Evolutionary conservation across 805 yeast species (phyloP), one percentile per base, ranked within the genome.

Genomic region (Metschnikowia continentalis): DNA sequence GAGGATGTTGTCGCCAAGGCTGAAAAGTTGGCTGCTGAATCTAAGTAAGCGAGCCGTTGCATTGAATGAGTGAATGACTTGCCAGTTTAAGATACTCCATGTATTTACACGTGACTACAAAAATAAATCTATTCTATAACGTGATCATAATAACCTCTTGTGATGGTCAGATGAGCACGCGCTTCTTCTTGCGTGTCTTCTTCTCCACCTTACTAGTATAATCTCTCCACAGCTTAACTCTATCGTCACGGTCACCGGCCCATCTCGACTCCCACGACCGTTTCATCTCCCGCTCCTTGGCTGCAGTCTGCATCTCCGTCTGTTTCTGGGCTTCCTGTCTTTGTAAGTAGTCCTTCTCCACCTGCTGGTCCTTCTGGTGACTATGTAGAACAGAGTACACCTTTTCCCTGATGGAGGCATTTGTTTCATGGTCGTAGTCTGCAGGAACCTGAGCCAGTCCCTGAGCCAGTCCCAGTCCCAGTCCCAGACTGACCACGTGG

Each of bases 1-100:
- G 97, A 91, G 76, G 99, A 94, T 78, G 99, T 85, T 67, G 77
- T 90, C 75, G 95, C 97, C 73, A 94, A 94, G 86, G 98, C 97
- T 72, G 98, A 94, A 81, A 91, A 92, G 83, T 78, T 94, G 75
- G 98, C 98, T 77, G 83, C 96, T 75, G 96, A 90, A 76, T 80
- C 90, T 67, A 83, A 83, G 70, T 84, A 83, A 69, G 66, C 63
- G 56, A 37, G 57, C 59, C 55, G 51, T 57, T 57, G 61, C 61
- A 57, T 57, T 52, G 52, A 51, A 57, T 53, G 61, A 57, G 57
- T 55, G 61, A 49, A 57, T 54, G 59, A 55, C 56, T 50, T 50
- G 59, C 59, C 59, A 54, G 61, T 54, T 55, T 48, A 52, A 51
- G 54, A 55, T 49, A 42, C 56, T 43, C 47, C 49, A 43, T 38